Evolutionary conservation across 1,284 basidiomycete genomes (phyloP).

Genomic region (Puccinia polysora): DNA sequence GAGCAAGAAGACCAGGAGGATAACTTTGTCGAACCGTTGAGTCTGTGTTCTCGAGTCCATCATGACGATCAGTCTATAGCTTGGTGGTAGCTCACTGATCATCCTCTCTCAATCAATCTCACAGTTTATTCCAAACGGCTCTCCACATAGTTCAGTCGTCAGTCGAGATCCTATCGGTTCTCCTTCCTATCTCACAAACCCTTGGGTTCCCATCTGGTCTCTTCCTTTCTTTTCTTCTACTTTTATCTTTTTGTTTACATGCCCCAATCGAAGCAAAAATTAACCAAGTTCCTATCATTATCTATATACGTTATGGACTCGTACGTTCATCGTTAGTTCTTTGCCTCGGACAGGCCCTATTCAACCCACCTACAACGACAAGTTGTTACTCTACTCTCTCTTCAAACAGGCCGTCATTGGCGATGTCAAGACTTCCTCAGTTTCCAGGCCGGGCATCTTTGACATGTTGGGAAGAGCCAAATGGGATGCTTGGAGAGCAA

Average conservation of each 20-base stretch:
- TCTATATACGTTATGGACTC: too few species aligned
- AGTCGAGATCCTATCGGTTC: neutral
- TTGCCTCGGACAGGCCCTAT: conserved; percentile 31
- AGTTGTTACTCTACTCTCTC: conserved; percentile 33
- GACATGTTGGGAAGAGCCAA: conserved; percentile 39
- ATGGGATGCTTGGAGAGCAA: conserved; percentile 40
- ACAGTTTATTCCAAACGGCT: conserved; percentile 32
- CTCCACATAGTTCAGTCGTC: conserved; percentile 36
- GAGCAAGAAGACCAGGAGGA: too few species aligned
- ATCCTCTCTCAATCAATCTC: neutral
- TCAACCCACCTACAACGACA: conserved; percentile 38
- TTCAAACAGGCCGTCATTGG: conserved; percentile 39
- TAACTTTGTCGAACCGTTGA: conserved; percentile 1
- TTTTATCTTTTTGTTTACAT: neutral
- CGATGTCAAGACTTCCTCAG: conserved; percentile 22
- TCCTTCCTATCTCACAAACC: neutral
- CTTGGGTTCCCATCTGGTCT: neutral
- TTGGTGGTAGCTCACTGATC: neutral
- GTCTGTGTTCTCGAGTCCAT: neutral
- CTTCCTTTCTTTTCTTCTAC: neutral
- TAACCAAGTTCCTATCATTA: too few species aligned
- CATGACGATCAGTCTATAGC: too few species aligned
- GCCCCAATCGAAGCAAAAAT: too few species aligned
- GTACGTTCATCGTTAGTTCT: too few species aligned
- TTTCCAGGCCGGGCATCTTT: conserved; percentile 30